Evolutionary conservation across 192 early-diverging fungal genomes (phyloP).

Genomic region (Pilobolus umbonatus): DNA sequence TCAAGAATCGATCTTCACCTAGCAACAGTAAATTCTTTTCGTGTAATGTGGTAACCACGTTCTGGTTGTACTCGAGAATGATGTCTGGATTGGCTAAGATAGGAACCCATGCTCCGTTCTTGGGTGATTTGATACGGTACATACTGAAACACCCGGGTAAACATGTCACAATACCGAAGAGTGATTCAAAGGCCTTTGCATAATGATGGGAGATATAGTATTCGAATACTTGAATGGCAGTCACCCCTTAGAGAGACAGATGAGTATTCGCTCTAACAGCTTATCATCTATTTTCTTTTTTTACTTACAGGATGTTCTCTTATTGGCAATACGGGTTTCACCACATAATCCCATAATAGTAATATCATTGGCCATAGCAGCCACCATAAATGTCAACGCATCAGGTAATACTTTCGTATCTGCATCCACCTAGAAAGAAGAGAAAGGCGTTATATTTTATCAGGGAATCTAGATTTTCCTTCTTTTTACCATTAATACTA

Average conservation of each 20-base stretch:
- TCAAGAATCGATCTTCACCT: constrained; percentile 85
- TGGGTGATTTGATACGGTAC: constrained; percentile 91
- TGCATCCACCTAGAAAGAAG: constrained; percentile 62
- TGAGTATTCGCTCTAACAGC: too few species aligned
- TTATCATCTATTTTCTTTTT: too few species aligned
- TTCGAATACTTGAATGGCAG: constrained; percentile 92
- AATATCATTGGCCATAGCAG: constrained; percentile 86
- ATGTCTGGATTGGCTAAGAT: constrained; percentile 86
- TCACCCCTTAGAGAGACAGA: constrained; percentile 52
- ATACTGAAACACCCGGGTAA: constrained; percentile 97
- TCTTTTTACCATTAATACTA: constrained; percentile 58
- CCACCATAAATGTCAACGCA: constrained; percentile 81
- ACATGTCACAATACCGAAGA: constrained; percentile 98
- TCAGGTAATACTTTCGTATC: constrained; percentile 80
- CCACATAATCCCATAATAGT: constrained; percentile 96
- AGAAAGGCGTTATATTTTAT: neutral
- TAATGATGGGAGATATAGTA: constrained; percentile 98
- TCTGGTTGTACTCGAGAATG: constrained; percentile 75
- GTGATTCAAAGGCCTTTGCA: constrained; percentile 88
- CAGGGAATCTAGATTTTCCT: neutral
- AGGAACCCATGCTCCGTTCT: constrained; percentile 71
- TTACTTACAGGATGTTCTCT: constrained; percentile 83
- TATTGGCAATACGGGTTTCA: constrained; percentile 95
- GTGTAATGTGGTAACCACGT: constrained; percentile 74
- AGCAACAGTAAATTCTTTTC: constrained; percentile 82